These are phyloP conservation scores for Podila epicladia DNA, from an alignment of 192 early-diverging fungal genomes.

Conservation along the genomic window DNA sequence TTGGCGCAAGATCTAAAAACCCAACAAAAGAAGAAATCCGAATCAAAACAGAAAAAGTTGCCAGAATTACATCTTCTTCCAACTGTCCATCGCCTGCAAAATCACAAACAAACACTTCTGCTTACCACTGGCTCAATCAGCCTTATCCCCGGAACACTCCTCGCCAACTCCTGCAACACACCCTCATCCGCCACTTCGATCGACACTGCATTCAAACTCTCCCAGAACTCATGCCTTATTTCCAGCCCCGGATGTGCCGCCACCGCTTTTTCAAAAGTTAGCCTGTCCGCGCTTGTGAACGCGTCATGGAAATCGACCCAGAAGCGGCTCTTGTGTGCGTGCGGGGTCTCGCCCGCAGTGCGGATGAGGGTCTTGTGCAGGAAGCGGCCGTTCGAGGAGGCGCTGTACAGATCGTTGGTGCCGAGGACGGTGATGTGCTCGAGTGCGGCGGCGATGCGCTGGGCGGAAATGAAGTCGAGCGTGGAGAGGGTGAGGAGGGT, in stretches of 20 bases:
- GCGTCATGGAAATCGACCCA: slow-evolving; percentile 5
- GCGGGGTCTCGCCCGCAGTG: not conserved
- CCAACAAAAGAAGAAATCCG: too few relatives aligned
- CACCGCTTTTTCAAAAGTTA: not conserved
- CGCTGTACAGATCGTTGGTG: not conserved
- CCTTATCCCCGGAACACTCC: not conserved
- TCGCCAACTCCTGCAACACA: not conserved
- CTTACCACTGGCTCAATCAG: slow-evolving; percentile 9
- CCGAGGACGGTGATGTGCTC: not conserved
- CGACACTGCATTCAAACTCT: slow-evolving; percentile 7
- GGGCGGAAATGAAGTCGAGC: not conserved
- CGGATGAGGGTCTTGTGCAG: not conserved
- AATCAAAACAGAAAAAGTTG: too few relatives aligned
- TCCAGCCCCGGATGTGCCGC: not conserved
- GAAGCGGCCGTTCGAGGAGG: not conserved
- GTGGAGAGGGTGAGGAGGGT: not conserved
- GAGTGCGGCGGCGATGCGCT: not conserved
- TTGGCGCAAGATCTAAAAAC: too few relatives aligned
- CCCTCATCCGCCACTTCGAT: not conserved
- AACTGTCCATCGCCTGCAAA: not conserved
- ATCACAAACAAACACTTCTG: not conserved
- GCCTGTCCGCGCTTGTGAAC: too few relatives aligned
- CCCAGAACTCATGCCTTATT: slow-evolving; percentile 6
- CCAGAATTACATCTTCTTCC: too few relatives aligned
- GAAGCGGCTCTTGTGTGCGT: not conserved